Base-by-base conservation (phyloP, 805 yeast genomes). In the Suhomyces pyralidae region DNA sequence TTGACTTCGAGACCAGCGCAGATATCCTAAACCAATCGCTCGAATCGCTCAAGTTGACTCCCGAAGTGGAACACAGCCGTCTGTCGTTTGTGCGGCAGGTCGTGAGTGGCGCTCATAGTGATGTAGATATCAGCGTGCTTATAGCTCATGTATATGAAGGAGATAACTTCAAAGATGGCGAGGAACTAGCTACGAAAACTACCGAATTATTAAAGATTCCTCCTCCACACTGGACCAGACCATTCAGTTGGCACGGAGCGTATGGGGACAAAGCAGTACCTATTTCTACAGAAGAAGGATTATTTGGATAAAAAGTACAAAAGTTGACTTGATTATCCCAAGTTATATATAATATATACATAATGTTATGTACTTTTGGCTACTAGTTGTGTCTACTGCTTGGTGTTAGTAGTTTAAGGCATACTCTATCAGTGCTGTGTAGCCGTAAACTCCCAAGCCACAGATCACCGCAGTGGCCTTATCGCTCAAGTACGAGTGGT, bases 81-180 rank as follows among this genome's bases (percentile, higher is more conserved):
- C 49, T 46, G 51, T 44, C 48, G 45, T 50, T 47, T 24, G 58
- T 54, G 10, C 52, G 50, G 34, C 36, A 32, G 4, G 51, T 63
- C n/a, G 51, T 58, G n/a, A n/a, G 55, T 7, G 55, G 51, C 5
- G 49, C 50, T 15, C 45, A 45, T 14, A 46, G 50, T 8, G 30
- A 17, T 3, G 36, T 63, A 49, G 61, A 62, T 7, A 64, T 76
- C 19, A 66, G 62, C n/a, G 78, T 80, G 3, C 55, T 81, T n/a
- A 80, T 81, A 9, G 74, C 81, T 15, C 84, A 78, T 64, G 96
- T 86, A 1, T 90, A 89, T 67, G 97, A 92, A 65, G 97, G 98
- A 32, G 97, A 92, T 67, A 93, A 93, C 66, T 80, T 85, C 26
- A 63, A 67, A 19, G 97, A 91, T 65, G 94, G 96, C 7, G 73